A percentile compares a stretch with the other conserved stretches of the same genome.
These are phyloP conservation scores for Sequoia sempervirens DNA, from an alignment of 75 land plant species.

Conservation along the genomic window DNA sequence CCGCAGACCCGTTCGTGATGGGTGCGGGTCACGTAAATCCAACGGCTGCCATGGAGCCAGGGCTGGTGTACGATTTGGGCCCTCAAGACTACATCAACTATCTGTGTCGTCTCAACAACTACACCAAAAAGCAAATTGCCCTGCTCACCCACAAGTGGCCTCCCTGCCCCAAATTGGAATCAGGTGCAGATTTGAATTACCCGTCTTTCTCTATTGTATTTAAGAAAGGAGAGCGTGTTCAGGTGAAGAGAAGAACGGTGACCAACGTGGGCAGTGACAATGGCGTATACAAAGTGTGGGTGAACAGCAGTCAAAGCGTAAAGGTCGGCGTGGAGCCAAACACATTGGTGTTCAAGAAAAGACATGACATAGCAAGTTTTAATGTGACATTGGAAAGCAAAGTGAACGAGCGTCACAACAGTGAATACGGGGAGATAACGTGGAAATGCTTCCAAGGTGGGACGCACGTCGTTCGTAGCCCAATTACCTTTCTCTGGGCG, in stretches of 20 bases:
- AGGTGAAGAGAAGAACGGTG: background rate
- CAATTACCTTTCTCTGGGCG: too few relatives aligned
- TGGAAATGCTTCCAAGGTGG: too few relatives aligned
- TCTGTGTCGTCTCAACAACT: too few relatives aligned
- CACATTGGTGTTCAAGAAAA: slow-evolving; percentile 29
- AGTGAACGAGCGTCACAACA: too few relatives aligned
- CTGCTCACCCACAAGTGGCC: background rate
- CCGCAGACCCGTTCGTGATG: slow-evolving; percentile 13
- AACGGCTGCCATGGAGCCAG: slow-evolving; percentile 9
- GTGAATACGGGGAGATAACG: too few relatives aligned
- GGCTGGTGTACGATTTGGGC: background rate
- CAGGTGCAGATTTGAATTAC: slow-evolving; percentile 32
- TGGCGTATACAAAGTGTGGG: slow-evolving; percentile 30
- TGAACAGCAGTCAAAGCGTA: slow-evolving; percentile 16
- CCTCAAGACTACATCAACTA: too few relatives aligned
- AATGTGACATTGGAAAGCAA: too few relatives aligned
- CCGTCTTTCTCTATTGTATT: slow-evolving; percentile 28
- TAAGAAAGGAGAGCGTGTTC: background rate
- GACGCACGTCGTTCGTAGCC: too few relatives aligned
- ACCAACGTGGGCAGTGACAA: slow-evolving; percentile 12
- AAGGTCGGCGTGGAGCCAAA: slow-evolving; percentile 52
- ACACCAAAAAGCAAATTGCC: too few relatives aligned
- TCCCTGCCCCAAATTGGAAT: slow-evolving; percentile 8
- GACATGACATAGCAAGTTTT: slow-evolving; percentile 11
- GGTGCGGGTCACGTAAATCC: slow-evolving; percentile 18